phyloP scores from a whole-genome alignment of 169 alveolate species.

The Eimeria falciformis region DNA sequence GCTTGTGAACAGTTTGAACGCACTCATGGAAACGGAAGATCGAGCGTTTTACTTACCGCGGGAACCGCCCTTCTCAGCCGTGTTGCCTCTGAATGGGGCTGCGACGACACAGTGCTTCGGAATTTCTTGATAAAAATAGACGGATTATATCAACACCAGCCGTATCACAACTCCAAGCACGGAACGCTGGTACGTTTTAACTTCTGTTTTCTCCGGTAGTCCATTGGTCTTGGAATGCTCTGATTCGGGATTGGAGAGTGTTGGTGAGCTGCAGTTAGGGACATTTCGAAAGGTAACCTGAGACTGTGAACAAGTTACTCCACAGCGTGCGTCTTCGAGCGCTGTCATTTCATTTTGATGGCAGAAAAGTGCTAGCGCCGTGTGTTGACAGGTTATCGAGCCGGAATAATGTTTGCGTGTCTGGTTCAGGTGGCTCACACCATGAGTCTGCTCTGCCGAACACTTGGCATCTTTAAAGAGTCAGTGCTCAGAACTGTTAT shows the following conservation, averaged over 20 bases:
- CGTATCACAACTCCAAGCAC: conserved; percentile 58
- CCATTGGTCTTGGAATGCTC: too few species aligned
- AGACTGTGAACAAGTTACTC: too few species aligned
- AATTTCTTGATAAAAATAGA: conserved; percentile 28
- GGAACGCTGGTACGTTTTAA: conserved; percentile 2
- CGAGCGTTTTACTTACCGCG: conserved; percentile 10
- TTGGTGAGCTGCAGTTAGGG: too few species aligned
- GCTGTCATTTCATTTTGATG: too few species aligned
- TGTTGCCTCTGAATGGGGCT: conserved; percentile 12
- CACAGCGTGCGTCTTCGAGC: too few species aligned
- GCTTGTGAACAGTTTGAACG: conserved; percentile 3
- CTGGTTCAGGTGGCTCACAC: conserved; percentile 8
- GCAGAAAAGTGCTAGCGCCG: too few species aligned
- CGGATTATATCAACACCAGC: not conserved
- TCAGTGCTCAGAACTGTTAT: not conserved
- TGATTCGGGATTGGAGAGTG: too few species aligned
- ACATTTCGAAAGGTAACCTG: too few species aligned
- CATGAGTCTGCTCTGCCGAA: conserved; percentile 23
- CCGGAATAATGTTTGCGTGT: not conserved
- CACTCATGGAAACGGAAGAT: not conserved
- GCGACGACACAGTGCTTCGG: conserved; percentile 15
- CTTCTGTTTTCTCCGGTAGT: too few species aligned
- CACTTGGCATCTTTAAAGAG: conserved; percentile 10
- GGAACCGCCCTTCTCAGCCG: conserved; percentile 17
- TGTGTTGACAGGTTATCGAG: too few species aligned